Base-by-base conservation (phyloP, 306 rosid genomes). In the Trichosanthes truncata region DNA sequence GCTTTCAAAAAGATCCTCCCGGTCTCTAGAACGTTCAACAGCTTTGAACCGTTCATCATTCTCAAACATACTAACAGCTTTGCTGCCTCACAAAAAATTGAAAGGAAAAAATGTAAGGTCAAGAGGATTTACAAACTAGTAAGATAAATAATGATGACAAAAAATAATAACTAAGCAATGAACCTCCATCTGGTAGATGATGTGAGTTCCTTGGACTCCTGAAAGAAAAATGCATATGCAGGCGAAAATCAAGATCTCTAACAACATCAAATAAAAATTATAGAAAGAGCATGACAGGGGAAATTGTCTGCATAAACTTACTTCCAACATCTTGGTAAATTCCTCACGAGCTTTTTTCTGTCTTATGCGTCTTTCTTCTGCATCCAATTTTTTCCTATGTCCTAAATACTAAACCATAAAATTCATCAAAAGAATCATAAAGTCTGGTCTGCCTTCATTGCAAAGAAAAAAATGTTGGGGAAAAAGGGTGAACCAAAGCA, bases 331-430 rank as follows among this genome's bases (percentile, higher is more conserved):
- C 93, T 84, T 96, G 25, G 97, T 88, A 81, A 93, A 96, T 83
- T 93, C 99, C 83, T 96, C 99, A 4, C 96, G 91, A 78, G 98
- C 99, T 83, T 81, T 93, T 85, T 93, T 96, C 93, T 96, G 99
- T 90, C 87, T 91, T 81, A 87, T 83, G 79, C 99, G 97, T 83
- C 91, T 93, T 89, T 96, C 99, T 86, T 96, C 99, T 78, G 97
- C 97, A 87, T 96, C 99, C 80, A 93, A 78, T 85, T 93, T 96
- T 90, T 84, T 96, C 87, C 97, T 96, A 83, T 96, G 99, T 66
- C 99, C 99, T 88, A 96, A 84, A 86, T 91, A 96, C 99, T 96
- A 56, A 84, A 83, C 69, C 20, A 63, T 77, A 81, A 36, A 56
- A 63, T 78, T 63, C 45, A 80, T 79, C 83, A 60, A 78, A 67